Base-by-base conservation (phyloP, 768 basidiomycete species). In the Boletus subparvulus region DNA sequence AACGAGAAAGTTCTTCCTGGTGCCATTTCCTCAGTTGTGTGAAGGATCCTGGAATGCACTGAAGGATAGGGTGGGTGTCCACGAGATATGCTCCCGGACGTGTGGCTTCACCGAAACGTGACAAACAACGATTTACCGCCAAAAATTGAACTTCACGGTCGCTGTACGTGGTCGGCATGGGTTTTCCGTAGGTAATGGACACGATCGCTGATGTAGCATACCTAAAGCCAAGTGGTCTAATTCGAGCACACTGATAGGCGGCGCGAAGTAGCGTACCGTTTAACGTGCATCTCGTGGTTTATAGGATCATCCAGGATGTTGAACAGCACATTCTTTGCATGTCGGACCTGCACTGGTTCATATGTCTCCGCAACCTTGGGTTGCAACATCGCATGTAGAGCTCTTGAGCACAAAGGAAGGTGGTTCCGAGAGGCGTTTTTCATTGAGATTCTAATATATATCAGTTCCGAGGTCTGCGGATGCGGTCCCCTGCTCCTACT, bases 11-110 rank as follows among this genome's bases (percentile, higher is more conserved):
- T 58, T 78, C 77, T 46, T 77, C 73, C 32, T 60, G n/a, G 59
- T 87, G 86, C 39, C 82, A 83, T 4, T 74, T 71, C 55, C 75
- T 77, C 7, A 88, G 69, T 55, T 82, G 78, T 4, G 76, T 75
- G 13, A 84, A 73, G 60, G 85, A 67, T 7, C 64, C 62, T 1
- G 69, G 69, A 14, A 71, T 36, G 11, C 65, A 66, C 47, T 45
- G 49, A 1, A 71, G 50, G 33, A 64, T 59, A 5, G 69, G 69
- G 36, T 55, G 64, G 4, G 55, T 52, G 42, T 71, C 69, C 28
- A 71, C 68, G n/a, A 67, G 62, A 42, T 65, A 71, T 13, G 62
- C 52, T 32, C 69, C 69, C 0, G 65, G 60, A 7, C 50, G 58
- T 17, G 75, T 49, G 0, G 59, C 65, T 13, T 49, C 48, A 21